These are phyloP conservation scores for Nymphaea colorata DNA, from an alignment of 164 flowering plant genomes.

Conservation along the genomic window DNA sequence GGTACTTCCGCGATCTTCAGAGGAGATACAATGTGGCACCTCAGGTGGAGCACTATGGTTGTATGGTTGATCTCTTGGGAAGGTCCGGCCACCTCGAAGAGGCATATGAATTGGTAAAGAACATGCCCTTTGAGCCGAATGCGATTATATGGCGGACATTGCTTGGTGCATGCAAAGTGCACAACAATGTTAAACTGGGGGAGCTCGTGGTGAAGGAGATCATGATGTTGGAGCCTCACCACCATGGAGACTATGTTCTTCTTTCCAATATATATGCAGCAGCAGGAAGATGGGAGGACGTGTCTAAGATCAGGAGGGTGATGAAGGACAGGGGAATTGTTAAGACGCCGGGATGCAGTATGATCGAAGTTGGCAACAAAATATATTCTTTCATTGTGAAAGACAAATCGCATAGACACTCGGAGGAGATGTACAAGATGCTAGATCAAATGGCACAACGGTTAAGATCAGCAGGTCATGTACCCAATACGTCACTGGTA, in stretches of 20 bases:
- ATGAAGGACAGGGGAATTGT: not conserved
- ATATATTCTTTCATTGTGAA: conserved; percentile 1
- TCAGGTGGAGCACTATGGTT: conserved; percentile 13
- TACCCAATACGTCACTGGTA: not conserved
- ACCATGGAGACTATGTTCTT: conserved; percentile 10
- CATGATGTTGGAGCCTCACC: conserved; percentile 4
- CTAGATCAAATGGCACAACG: not conserved
- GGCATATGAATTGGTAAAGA: conserved; percentile 12
- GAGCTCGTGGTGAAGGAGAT: conserved; percentile 9
- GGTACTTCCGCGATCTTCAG: conserved; percentile 3
- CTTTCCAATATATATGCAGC: conserved; percentile 13
- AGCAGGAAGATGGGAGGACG: conserved; percentile 6
- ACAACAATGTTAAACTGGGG: conserved; percentile 9
- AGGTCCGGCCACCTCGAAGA: conserved; percentile 9
- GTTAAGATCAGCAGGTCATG: not conserved
- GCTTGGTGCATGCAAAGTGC: conserved; percentile 10
- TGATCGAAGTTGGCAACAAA: not conserved
- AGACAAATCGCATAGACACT: not conserved
- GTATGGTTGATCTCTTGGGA: conserved; percentile 14
- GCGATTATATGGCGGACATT: conserved; percentile 12
- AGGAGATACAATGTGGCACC: conserved; percentile 4
- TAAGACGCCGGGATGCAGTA: conserved; percentile 1
- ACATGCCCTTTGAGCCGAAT: conserved; percentile 12
- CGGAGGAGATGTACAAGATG: not conserved
- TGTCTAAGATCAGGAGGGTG: not conserved